phyloP scores from a whole-genome alignment of 2,329 filamentous ascomycete species.

The Allantophomopsis lycopodina region DNA sequence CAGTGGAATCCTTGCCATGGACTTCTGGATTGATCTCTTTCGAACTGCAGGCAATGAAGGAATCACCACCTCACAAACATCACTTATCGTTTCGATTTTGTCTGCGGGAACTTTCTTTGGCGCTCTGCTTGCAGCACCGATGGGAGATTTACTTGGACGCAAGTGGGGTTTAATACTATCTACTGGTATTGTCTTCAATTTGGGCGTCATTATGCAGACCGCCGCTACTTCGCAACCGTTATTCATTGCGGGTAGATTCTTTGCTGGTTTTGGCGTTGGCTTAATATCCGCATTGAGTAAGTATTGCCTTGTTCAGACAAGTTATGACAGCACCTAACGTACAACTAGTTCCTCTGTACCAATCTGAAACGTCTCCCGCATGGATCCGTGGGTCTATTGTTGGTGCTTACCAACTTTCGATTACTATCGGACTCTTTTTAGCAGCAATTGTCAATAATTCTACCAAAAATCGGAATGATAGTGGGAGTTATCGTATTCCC shows the following conservation, averaged over 20 bases:
- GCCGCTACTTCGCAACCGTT: constrained; percentile 44
- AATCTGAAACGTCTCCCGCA: constrained; percentile 71
- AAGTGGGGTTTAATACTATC: constrained; percentile 57
- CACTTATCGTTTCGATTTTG: constrained; percentile 68
- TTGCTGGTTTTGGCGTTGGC: constrained; percentile 65
- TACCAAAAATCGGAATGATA: constrained; percentile 37
- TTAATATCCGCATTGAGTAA: constrained; percentile 39
- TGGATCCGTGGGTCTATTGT: constrained; percentile 70
- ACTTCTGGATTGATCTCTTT: constrained; percentile 49
- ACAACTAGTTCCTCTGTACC: constrained; percentile 56
- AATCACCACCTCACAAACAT: constrained; percentile 48
- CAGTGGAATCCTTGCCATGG: constrained; percentile 61
- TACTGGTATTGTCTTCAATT: constrained; percentile 50
- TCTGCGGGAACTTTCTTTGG: constrained; percentile 71
- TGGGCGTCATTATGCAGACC: constrained; percentile 62
- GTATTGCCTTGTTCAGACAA: no score
- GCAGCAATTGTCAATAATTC: constrained; percentile 54
- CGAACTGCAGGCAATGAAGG: constrained; percentile 29
- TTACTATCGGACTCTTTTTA: constrained; percentile 54
- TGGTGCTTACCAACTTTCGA: constrained; percentile 60
- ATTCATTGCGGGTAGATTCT: constrained; percentile 46
- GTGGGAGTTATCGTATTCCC: constrained; percentile 59
- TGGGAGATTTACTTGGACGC: constrained; percentile 42
- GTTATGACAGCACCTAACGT: constrained; percentile 14
- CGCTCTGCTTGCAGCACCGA: constrained; percentile 54